Percentiles rank a stretch among this genome's conserved stretches.
These are phyloP conservation scores for Kluyveromyces aestuarii DNA, from an alignment of 805 yeast species.

Conservation along the genomic window DNA sequence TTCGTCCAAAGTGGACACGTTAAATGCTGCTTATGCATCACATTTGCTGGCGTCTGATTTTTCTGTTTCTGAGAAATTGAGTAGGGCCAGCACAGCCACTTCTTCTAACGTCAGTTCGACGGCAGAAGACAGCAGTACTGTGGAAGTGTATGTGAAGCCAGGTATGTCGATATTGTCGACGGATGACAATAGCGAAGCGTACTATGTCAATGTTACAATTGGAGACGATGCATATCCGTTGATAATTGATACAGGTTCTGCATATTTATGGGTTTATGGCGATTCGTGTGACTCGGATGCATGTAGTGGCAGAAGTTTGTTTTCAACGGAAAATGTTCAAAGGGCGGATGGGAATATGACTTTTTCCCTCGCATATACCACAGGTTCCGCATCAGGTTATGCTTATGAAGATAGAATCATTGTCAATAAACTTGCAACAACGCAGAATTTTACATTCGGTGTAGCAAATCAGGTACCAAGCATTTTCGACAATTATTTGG, in stretches of 20 bases:
- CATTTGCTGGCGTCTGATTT: not conserved
- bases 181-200: conserved; percentile 28
- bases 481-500: conserved; percentile 41
- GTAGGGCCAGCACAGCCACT: not conserved
- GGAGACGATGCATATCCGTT: conserved; percentile 38
- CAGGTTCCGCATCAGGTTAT: conserved; percentile 45
- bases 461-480: conserved; percentile 44
- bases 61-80: not conserved
- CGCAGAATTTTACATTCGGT: conserved; percentile 41
- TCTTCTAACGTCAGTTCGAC: not conserved
- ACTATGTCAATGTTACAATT: conserved; percentile 32
- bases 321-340: conserved; percentile 16
- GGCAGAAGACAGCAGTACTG: not conserved
- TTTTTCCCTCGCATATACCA: conserved; percentile 44
- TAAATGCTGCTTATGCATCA: not conserved
- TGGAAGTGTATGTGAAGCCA: conserved; percentile 18
- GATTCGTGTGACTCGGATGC: conserved; percentile 37
- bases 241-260: conserved; percentile 58
- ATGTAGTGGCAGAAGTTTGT: conserved; percentile 31
- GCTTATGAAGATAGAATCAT: conserved; percentile 31
- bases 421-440: conserved; percentile 26
- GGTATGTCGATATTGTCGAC: conserved; percentile 23
- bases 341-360: conserved; percentile 17
- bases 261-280: conserved; percentile 55
- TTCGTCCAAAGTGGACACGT: not conserved